These are phyloP conservation scores for Caryopteris hybrid DNA, from an alignment of 305 asterid genomes.

Conservation along the genomic window DNA sequence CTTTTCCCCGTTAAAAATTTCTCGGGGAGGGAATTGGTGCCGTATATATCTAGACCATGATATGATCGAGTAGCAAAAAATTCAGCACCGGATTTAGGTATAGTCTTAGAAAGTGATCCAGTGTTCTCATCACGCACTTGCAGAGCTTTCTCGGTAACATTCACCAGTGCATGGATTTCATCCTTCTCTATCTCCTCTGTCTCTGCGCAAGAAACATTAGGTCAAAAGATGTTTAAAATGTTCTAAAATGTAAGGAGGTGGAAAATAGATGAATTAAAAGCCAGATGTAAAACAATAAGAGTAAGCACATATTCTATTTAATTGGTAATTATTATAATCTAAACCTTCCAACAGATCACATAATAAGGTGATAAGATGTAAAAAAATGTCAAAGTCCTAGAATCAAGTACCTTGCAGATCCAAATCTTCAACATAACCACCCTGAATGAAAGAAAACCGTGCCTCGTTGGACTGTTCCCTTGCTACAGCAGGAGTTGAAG, in stretches of 20 bases:
- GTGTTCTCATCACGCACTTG: slow-evolving; percentile 50
- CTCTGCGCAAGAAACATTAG: slow-evolving; percentile 31
- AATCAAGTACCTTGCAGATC: slow-evolving; percentile 50
- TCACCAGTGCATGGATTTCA: slow-evolving; percentile 65
- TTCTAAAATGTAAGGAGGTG: not conserved
- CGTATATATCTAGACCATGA: slow-evolving; percentile 73
- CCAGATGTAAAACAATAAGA: not conserved
- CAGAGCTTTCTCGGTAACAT: slow-evolving; percentile 69
- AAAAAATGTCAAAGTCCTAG: slow-evolving; percentile 8
- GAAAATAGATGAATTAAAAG: not conserved
- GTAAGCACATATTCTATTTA: not conserved
- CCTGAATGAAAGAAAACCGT: slow-evolving; percentile 73
- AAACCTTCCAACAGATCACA: not conserved
- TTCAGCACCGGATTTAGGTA: slow-evolving; percentile 80
- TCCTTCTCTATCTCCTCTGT: slow-evolving; percentile 44
- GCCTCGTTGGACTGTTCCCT: slow-evolving; percentile 56
- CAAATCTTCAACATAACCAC: slow-evolving; percentile 31
- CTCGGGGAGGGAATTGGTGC: slow-evolving; percentile 31
- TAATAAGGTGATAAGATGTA: not conserved
- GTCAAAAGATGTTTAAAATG: too few relatives aligned
- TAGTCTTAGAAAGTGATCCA: slow-evolving; percentile 27
- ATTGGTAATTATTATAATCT: not conserved
- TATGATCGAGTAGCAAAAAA: slow-evolving; percentile 70
- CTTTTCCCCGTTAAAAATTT: slow-evolving; percentile 64
- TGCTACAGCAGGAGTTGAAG: slow-evolving; percentile 47